Conservation (phyloP, 257 asterid genomes). For the Solanum clarkiae region DNA sequence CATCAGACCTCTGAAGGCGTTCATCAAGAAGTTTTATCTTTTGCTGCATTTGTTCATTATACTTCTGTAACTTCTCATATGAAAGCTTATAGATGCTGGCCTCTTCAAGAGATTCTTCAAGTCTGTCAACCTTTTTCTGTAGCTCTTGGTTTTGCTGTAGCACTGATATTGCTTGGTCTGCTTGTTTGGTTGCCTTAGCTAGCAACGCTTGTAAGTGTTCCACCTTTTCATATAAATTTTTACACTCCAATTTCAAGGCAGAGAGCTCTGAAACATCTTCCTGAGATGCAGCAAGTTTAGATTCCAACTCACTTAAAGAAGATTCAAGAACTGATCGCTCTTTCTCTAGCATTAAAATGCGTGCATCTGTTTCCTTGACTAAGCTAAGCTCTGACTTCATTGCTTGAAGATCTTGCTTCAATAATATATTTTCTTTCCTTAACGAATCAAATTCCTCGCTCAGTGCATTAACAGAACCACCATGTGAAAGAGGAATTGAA, state of each 20-base stretch:
- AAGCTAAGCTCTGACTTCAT: slow-evolving; percentile 46
- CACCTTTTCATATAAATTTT: slow-evolving; percentile 52
- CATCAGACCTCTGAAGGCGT: slow-evolving; percentile 79
- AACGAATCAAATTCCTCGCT: slow-evolving; percentile 47
- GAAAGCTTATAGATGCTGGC: slow-evolving; percentile 63
- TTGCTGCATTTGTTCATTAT: slow-evolving; percentile 71
- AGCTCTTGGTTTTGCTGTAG: slow-evolving; percentile 89
- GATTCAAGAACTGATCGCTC: slow-evolving; percentile 50
- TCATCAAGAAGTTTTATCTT: slow-evolving; percentile 69
- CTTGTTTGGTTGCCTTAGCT: slow-evolving; percentile 61
- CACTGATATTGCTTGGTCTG: slow-evolving; percentile 61
- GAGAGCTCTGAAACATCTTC: slow-evolving; percentile 56
- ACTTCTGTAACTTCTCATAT: slow-evolving; percentile 65
- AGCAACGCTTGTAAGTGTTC: slow-evolving; percentile 57
- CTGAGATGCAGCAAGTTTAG: slow-evolving; percentile 57
- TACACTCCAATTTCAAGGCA: slow-evolving; percentile 54
- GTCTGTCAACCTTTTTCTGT: slow-evolving; percentile 62
- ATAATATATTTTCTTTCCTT: slow-evolving; percentile 54
- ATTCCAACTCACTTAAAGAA: slow-evolving; percentile 56
- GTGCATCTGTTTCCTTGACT: slow-evolving; percentile 55
- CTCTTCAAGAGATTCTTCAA: slow-evolving; percentile 76
- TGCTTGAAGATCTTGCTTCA: slow-evolving; percentile 55
- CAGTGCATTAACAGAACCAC: slow-evolving; percentile 17
- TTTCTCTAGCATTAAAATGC: slow-evolving; percentile 54
- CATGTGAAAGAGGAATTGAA: slow-evolving; percentile 20